Percentiles rank a stretch among this genome's conserved stretches.
Conservation (phyloP, 495 filamentous ascomycete genomes). For the Amorphotheca resinae region DNA sequence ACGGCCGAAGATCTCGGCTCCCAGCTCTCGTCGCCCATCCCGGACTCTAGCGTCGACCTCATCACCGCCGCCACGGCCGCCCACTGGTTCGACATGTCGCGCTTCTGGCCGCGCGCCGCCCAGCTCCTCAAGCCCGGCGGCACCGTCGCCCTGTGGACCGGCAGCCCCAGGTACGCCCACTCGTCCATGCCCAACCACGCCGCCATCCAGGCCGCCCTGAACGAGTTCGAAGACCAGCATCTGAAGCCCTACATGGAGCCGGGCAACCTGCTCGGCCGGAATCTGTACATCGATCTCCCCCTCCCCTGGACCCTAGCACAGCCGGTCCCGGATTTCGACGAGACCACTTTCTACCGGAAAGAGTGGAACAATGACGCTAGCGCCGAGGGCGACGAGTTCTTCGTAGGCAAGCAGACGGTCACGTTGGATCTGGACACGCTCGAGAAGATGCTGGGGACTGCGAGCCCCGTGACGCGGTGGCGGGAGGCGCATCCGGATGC, state of each 20-base stretch:
- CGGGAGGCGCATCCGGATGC: conserved; percentile 10
- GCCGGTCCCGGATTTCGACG: conserved; percentile 28
- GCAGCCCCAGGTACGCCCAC: conserved; percentile 8
- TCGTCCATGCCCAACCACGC: conserved; percentile 24
- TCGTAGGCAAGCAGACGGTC: conserved; percentile 7
- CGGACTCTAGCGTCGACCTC: conserved; percentile 33
- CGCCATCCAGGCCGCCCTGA: conserved; percentile 22
- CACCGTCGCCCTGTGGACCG: conserved; percentile 41
- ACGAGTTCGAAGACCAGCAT: conserved; percentile 21
- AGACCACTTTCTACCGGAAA: conserved; percentile 22
- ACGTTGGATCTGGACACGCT: not conserved
- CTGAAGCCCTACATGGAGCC: conserved; percentile 24
- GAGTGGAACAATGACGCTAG: conserved; percentile 2
- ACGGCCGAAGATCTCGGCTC: conserved; percentile 28
- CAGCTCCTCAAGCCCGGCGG: conserved; percentile 39
- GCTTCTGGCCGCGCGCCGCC: conserved; percentile 47
- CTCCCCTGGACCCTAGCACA: conserved; percentile 37
- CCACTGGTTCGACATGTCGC: conserved; percentile 45
- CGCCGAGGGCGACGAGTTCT: conserved; percentile 7
- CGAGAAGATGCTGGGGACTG: conserved; percentile 6
- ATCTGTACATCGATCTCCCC: conserved; percentile 28
- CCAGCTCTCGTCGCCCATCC: conserved; percentile 9
- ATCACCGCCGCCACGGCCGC: conserved; percentile 37
- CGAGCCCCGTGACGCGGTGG: conserved; percentile 11
- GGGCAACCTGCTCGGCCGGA: conserved; percentile 26